Percentiles rank a stretch among this genome's conserved stretches.
Evolutionary conservation across 2,329 filamentous ascomycete species (phyloP).

Genomic region (Calonectria naviculata): DNA sequence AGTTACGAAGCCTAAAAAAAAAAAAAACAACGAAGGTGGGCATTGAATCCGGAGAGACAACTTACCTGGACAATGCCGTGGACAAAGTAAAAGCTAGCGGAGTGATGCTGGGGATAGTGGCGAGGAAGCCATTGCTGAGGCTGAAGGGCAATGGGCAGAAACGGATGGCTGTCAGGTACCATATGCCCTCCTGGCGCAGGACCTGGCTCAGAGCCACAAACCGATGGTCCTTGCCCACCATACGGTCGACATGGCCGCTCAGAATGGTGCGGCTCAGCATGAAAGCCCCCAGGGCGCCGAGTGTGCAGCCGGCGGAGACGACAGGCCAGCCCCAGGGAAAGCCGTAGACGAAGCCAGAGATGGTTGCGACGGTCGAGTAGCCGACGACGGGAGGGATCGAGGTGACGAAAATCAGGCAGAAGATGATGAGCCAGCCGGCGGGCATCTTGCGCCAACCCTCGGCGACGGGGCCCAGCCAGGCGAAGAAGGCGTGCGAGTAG

Average conservation of each 20-base stretch:
- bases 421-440: conserved; percentile 81
- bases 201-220: conserved; percentile 92
- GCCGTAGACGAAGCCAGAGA: conserved; percentile 66
- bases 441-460: conserved; percentile 79
- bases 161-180: conserved; percentile 90
- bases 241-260: conserved; percentile 79
- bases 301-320: conserved; percentile 80
- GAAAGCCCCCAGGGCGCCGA: conserved; percentile 84
- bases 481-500: conserved; percentile 85
- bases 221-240: conserved; percentile 85
- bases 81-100: conserved; percentile 82
- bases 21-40: background rate
- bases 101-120: conserved; percentile 90
- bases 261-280: conserved; percentile 83
- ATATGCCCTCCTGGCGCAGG: conserved; percentile 88
- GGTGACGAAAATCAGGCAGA: conserved; percentile 78
- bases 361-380: conserved; percentile 77
- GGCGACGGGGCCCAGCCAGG: conserved; percentile 77
- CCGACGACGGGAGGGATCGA: conserved; percentile 91
- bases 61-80: conserved; percentile 77
- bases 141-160: conserved; percentile 94
- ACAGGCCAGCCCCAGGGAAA: conserved; percentile 81
- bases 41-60: background rate
- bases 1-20: background rate
- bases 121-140: conserved; percentile 92